Evolutionary conservation across 345 rosid genomes (phyloP).

Genomic region (Hirschfeldia incana): DNA sequence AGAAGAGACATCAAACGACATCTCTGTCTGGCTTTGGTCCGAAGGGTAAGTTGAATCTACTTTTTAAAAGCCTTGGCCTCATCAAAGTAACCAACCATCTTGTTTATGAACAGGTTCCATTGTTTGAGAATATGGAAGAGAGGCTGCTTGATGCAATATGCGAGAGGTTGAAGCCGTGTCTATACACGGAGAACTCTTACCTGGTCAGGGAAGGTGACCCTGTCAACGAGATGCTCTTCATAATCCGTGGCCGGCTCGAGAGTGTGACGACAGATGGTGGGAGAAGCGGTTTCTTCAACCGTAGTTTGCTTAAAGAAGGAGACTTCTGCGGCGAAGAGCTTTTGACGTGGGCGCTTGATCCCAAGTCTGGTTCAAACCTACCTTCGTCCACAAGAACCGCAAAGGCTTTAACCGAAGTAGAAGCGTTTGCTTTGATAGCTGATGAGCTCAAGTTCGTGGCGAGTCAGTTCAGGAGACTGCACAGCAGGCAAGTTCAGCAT

Average conservation of each 20-base stretch:
- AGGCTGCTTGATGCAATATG: constrained; percentile 95
- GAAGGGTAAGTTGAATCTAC: constrained; percentile 55
- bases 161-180: constrained; percentile 83
- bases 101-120: constrained; percentile 60
- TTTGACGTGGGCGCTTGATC: constrained; percentile 96
- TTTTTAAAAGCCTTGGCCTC: not conserved
- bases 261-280: constrained; percentile 97
- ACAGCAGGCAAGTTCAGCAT: constrained; percentile 95
- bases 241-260: constrained; percentile 93
- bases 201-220: constrained; percentile 97
- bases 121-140: constrained; percentile 94
- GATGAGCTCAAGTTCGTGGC: constrained; percentile 96
- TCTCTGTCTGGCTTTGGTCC: constrained; percentile 86
- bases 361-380: constrained; percentile 80
- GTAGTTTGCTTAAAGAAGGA: constrained; percentile 76
- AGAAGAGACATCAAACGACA: constrained; percentile 96
- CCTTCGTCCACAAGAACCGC: constrained; percentile 98
- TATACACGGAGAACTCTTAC: constrained; percentile 74
- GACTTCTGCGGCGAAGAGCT: constrained; percentile 98
- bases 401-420: constrained; percentile 80
- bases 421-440: constrained; percentile 83
- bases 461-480: constrained; percentile 88
- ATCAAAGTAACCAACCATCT: not conserved
- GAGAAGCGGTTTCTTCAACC: constrained; percentile 92
- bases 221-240: constrained; percentile 95